phyloP scores from a whole-genome alignment of 2,329 filamentous ascomycete genomes.

The Calonectria hawksworthii region DNA sequence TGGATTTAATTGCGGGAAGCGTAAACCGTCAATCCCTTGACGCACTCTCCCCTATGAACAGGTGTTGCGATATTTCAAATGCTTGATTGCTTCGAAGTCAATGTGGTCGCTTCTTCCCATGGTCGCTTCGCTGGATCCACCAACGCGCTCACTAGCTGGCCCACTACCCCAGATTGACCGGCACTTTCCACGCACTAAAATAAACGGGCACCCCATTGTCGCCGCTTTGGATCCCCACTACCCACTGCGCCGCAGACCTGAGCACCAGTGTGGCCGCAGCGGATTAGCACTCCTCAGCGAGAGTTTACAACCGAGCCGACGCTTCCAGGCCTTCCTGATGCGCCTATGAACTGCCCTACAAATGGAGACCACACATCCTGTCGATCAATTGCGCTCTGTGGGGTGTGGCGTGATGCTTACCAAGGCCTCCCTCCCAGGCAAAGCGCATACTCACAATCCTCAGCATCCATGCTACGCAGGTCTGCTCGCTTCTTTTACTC shows the following conservation, averaged over 20 bases:
- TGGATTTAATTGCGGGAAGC: background rate
- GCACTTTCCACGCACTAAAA: constrained; percentile 15
- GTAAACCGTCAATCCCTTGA: background rate
- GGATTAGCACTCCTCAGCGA: background rate
- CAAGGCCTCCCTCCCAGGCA: background rate
- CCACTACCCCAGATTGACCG: constrained; percentile 13
- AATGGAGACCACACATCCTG: background rate
- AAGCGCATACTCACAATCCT: background rate
- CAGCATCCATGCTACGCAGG: too few relatives aligned
- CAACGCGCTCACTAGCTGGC: background rate
- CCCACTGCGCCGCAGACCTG: background rate
- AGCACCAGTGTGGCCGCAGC: background rate
- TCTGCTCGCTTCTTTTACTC: background rate
- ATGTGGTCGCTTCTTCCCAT: background rate
- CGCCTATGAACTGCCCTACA: background rate
- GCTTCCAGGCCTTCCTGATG: background rate
- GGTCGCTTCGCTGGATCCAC: constrained; percentile 4
- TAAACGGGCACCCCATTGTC: constrained; percentile 2
- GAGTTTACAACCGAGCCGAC: background rate
- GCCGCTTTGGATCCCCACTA: background rate
- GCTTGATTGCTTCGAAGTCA: background rate
- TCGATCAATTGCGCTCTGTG: background rate
- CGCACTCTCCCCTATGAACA: too few relatives aligned
- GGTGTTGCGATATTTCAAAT: background rate
- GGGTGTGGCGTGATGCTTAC: background rate